Evolutionary conservation across 2,329 filamentous ascomycete genomes (phyloP).

Genomic region (Ophiosphaerella korrae): DNA sequence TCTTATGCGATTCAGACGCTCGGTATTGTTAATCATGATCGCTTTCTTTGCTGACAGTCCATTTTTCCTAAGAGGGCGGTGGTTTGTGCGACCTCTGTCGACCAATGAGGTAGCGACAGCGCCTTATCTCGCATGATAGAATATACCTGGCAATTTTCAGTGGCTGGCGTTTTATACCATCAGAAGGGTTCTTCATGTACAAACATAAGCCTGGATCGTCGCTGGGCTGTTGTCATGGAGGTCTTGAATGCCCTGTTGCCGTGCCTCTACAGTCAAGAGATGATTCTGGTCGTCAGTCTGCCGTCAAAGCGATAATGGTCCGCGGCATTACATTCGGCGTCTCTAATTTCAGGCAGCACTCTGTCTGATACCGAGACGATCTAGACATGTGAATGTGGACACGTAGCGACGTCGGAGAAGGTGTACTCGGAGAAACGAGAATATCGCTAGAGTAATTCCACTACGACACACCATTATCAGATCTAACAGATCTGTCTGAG

Average conservation of each 20-base stretch:
- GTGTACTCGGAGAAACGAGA: constrained; percentile 14
- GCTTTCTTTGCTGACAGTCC: constrained; percentile 6
- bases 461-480: neutral
- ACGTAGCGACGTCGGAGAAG: constrained; percentile 15
- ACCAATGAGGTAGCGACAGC: constrained; percentile 25
- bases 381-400: constrained; percentile 13
- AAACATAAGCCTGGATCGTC: neutral
- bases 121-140: constrained; percentile 49
- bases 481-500: neutral
- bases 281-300: neutral
- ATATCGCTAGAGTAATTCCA: neutral
- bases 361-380: neutral
- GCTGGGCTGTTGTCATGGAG: constrained; percentile 13
- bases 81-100: constrained; percentile 8
- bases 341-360: constrained; percentile 1
- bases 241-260: neutral
- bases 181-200: neutral
- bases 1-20: neutral
- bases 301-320: neutral
- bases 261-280: neutral
- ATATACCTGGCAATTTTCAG: neutral
- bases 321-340: constrained; percentile 8
- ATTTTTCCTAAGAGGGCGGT: constrained; percentile 7
- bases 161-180: neutral
- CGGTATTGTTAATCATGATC: neutral